Base-by-base conservation (phyloP, 1,284 basidiomycete species). In the Cryptococcus depauperatus region DNA sequence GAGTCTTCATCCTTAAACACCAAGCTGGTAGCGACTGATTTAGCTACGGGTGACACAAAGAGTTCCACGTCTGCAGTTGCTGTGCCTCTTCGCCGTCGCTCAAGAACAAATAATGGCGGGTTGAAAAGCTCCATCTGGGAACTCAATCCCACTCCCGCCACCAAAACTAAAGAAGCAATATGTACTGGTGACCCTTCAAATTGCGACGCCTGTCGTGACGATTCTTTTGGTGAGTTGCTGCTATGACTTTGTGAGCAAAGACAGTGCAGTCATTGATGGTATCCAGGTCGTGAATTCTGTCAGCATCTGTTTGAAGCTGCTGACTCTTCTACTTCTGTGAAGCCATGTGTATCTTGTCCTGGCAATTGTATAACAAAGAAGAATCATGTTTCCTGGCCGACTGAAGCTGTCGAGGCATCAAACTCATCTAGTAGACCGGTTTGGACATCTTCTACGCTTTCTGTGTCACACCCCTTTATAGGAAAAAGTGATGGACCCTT, bases 271-370 rank as follows among this genome's bases (percentile, higher is more conserved):
- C 11, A 13, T 13, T 46, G n/a, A n/a, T n/a, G n/a, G n/a, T n/a
- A n/a, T n/a, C n/a, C n/a, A 66, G 87, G 87, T 19, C 83, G 82
- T 61, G 87, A 87, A 19, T 92, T 92, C 66, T 92, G 88, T 62
- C 76, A 77, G 34, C 84, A 84, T 72, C 37, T 87, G 78, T 70
- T 73, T 71, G 43, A 54, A 30, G 79, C 55, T 77, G 80, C 25
- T 65, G 65, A 48, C 57, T 59, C 37, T 50, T 57, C 39, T 56
- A 61, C 44, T 55, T 55, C 43, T 32, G 42, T 53, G 29, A 46
- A 53, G 33, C 46, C 48, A 30, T 56, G 52, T 39, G 37, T 46
- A 10, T 50, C 60, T 27, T 57, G 60, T 35, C 51, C 54, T 3
- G 55, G 58, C 22, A 58, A 55, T 16, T 63, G 57, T 51, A 59